These are phyloP conservation scores for Capsicum chinense DNA, from an alignment of 257 asterid genomes.

Conservation along the genomic window DNA sequence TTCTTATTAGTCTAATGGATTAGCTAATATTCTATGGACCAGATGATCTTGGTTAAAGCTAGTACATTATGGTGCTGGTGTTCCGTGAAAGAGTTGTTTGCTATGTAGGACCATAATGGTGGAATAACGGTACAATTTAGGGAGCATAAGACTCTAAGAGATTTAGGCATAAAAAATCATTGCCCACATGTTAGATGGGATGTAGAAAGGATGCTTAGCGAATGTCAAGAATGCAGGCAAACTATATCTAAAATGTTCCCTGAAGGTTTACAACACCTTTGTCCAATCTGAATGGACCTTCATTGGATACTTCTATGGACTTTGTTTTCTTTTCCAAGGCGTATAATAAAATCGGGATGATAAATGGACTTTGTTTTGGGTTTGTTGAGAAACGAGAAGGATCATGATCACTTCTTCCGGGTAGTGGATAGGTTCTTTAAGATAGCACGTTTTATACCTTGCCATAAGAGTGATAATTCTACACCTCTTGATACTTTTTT, in stretches of 20 bases:
- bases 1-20: not conserved
- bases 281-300: not conserved
- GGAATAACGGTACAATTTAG: not conserved
- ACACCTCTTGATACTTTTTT: too few species aligned
- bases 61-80: not conserved
- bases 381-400: too few species aligned
- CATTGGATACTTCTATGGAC: not conserved
- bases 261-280: not conserved
- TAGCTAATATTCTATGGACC: not conserved
- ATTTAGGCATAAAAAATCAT: not conserved
- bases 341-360: not conserved
- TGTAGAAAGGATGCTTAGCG: not conserved
- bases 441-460: too few species aligned
- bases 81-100: not conserved
- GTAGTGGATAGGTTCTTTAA: too few species aligned
- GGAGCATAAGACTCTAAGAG: not conserved
- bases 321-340: not conserved
- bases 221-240: not conserved
- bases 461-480: too few species aligned
- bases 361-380: not conserved
- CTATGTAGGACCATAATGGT: not conserved
- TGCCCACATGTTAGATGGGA: not conserved
- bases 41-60: not conserved
- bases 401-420: too few species aligned
- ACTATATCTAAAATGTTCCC: not conserved